Evolutionary conservation across 2,329 filamentous ascomycete species (phyloP), one percentile per base, ranked within the genome.

Genomic region (Xylaria polymorpha): DNA sequence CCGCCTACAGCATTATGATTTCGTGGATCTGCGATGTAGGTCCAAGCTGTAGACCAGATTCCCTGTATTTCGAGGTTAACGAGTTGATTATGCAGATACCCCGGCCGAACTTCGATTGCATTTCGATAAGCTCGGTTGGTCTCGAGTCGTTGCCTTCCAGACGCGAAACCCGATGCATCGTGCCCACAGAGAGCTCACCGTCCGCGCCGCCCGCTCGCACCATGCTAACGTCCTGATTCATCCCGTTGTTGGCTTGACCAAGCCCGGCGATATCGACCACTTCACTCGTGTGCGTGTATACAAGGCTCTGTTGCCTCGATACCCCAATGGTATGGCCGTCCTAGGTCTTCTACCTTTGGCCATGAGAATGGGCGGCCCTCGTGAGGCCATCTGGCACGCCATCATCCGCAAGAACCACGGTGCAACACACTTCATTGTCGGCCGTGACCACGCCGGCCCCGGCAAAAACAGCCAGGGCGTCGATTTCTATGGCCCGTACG

Each of bases 341-440:
- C 90, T 99, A 73, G 95, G 94, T 83, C 93, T 99, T 50, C 88
- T 99, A 64, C 94, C 94, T 68, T 88, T 99, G 73, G 96, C 96
- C 77, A 99, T 99, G 96, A 92, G 96, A 80, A 99, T 99, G 96
- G 96, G 94, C 79, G 96, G 96, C 77, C 96, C 96, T 72, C 93
- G 96, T 75, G 96, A 99, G 86, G 96, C 96, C 75, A 94, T 99
- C 85, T 99, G 96, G 96, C 96, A 99, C 87, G 96, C 96, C 79
- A 97, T 99, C 79, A 99, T 99, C 87, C 94, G 96, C 81, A 99
- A 98, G 91, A 99, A 99, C 85, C 94, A 98, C 85, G 96, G 96
- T 78, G 94, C 95, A 57, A 98, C 96, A 18, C 96, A 99, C 88
- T 99, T 99, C 87, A 99, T 99, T 77, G 94, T 99, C 74, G 96